Percentiles rank a stretch among this genome's conserved stretches.
Evolutionary conservation across 768 basidiomycete genomes (phyloP).

Genomic region (Boletus bicolor): DNA sequence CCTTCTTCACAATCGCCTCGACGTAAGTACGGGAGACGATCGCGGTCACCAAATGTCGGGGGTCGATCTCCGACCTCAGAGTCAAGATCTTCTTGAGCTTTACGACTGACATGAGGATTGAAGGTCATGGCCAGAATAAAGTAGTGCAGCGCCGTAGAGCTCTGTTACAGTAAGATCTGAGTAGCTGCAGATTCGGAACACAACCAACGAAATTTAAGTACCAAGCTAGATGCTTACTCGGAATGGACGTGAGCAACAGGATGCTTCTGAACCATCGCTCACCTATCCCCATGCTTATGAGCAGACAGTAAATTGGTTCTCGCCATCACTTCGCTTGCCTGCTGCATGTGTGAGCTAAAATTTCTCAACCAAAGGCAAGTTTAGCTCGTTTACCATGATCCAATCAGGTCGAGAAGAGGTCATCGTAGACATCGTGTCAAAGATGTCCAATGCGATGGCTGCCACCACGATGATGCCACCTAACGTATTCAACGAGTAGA

Average conservation of each 20-base stretch:
- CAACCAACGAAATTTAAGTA: constrained; percentile 1
- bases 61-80: constrained; percentile 1
- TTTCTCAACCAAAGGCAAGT: background rate
- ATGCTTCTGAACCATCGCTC: background rate
- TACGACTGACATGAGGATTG: background rate
- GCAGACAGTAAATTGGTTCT: constrained; percentile 2
- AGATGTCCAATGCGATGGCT: constrained; percentile 5
- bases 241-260: background rate
- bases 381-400: constrained; percentile 6
- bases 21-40: constrained; percentile 5
- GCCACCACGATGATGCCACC: constrained; percentile 9
- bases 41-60: constrained; percentile 7
- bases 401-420: constrained; percentile 8
- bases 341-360: background rate
- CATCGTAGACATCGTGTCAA: constrained; percentile 8
- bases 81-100: constrained; percentile 6
- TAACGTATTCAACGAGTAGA: constrained; percentile 5
- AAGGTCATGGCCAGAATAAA: constrained; percentile 7
- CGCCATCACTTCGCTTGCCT: constrained; percentile 8
- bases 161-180: background rate
- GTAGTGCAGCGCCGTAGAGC: constrained; percentile 5
- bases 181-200: background rate
- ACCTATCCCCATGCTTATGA: constrained; percentile 10
- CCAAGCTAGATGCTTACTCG: background rate
- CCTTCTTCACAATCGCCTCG: constrained; percentile 7